Evolutionary conservation across 768 basidiomycete species (phyloP), one percentile per base, ranked within the genome.

Genomic region (Serendipita vermifera): DNA sequence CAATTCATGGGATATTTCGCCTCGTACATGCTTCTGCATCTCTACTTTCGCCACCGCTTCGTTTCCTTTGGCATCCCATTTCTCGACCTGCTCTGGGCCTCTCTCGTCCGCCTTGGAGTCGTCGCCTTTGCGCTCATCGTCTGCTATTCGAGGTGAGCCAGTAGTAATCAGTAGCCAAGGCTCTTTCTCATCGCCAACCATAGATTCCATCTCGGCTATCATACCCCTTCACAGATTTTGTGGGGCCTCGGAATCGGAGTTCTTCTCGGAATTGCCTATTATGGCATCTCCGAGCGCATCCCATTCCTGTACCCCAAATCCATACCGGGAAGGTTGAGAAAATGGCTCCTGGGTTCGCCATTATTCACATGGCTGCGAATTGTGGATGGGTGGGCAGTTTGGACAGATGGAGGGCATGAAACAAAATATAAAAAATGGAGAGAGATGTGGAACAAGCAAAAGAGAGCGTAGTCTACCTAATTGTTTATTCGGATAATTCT

Each of bases 1-100:
- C 88, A 91, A 67, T 88, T 83, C 66, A 89, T 91, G 88, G 88
- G 80, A 14, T 91, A 85, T 68, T 90, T 91, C 60, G 74, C 82
- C 3, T 73, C 85, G 0, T 91, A 90, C 67, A 66, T 90, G 39
- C 64, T 81, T 38, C 79, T 83, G 63, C 88, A 91, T 68, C 64
- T 90, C 48, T 77, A 76, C 60, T 81, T 80, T 60, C 78, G 79
- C 33, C 86, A 89, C 62, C 74, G 75, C 2, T 87, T 85, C 60
- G 56, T 72, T 2, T 67, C 78, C 2, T 79, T 77, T 1, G 83
- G 83, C 5, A 73, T 55, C 26, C 54, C 57, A 7, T 15, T 76
- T 9, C 58, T 87, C 5, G 84, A 89, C 64, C 60, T 58, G n/a
- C 62, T 75, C 1, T 79, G 77, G 67, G 72, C 77, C 57, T 20